phyloP scores from a whole-genome alignment of 345 rosid genomes.

The Brassica rapa region DNA sequence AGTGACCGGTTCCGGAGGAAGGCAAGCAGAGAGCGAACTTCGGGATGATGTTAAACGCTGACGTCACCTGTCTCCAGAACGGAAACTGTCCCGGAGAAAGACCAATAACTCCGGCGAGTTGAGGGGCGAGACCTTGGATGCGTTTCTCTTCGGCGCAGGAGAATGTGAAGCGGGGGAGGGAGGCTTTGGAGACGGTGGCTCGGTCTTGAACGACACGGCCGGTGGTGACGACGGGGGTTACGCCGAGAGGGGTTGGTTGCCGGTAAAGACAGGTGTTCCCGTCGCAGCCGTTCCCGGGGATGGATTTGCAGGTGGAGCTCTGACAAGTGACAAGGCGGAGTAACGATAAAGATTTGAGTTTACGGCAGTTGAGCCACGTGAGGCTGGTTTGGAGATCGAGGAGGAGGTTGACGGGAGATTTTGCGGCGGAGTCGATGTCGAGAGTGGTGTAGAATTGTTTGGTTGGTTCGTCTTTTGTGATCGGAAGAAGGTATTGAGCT shows the following conservation, averaged over 20 bases:
- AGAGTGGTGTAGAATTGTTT: slow-evolving; percentile 48
- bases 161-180: slow-evolving; percentile 14
- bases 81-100: slow-evolving; percentile 23
- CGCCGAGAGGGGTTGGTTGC: slow-evolving; percentile 13
- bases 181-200: slow-evolving; percentile 15
- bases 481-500: slow-evolving; percentile 39
- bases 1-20: slow-evolving; percentile 37
- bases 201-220: slow-evolving; percentile 29
- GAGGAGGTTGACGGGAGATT: slow-evolving; percentile 33
- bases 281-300: slow-evolving; percentile 21
- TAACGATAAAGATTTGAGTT: slow-evolving; percentile 23
- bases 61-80: slow-evolving; percentile 23
- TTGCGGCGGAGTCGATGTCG: slow-evolving; percentile 32
- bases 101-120: slow-evolving; percentile 28
- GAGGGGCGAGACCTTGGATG: slow-evolving; percentile 17
- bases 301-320: slow-evolving; percentile 22
- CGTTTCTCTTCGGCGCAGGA: slow-evolving; percentile 14
- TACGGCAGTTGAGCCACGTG: slow-evolving; percentile 34
- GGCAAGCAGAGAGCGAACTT: slow-evolving; percentile 51
- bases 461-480: slow-evolving; percentile 44
- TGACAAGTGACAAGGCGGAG: slow-evolving; percentile 24
- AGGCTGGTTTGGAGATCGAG: slow-evolving; percentile 29
- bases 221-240: slow-evolving; percentile 10
- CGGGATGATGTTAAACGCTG: slow-evolving; percentile 12
- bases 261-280: slow-evolving; percentile 2